Base-by-base conservation (phyloP, 2,329 filamentous ascomycete species). In the Aspergillus ochraceus region DNA sequence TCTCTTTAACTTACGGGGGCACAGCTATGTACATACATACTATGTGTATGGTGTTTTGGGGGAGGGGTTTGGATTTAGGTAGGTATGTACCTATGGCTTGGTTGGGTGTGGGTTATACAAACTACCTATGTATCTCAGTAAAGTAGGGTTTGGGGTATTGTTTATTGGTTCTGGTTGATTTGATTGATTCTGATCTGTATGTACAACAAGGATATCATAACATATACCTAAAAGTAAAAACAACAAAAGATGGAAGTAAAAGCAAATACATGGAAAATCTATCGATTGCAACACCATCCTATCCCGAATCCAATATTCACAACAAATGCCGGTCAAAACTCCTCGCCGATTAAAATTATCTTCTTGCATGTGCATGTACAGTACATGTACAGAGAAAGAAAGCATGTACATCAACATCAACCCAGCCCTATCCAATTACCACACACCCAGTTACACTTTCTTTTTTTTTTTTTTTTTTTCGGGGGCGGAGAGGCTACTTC, bases 191-290 rank as follows among this genome's bases (percentile, higher is more conserved):
- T n/a, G 24, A 29, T 29, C n/a, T 11, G 22, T 57, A 57, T 57
- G 39, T 57, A 57, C 32, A 46, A 30, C 19, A 24, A 39, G 32
- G 55, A 42, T 57, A 57, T 57, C 55, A 42, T 57, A 57, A 53
- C 55, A 57, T 57, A 52, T 57, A 49, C 55, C 19, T 36, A 49
- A 52, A 57, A n/a, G 22, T 11, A 36, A 36, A 12, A 36, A 52
- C 17, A 50, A 50, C 29, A 47, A 49, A 46, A 29, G 26, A 32
- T 3, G 0, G 20, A 36, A 49, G 19, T 10, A 10, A 32, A 32
- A 29, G 6, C 1, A 29, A 29, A 29, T 9, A 24, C 4, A 24
- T 5, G 6, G 24, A 24, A 24, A 24, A 14, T 36, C 32, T 29
- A 50, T 29, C n/a, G 12, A 22, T 26, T 20, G 30, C 10, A 29